A percentile compares a stretch with the other conserved stretches of the same genome.
Evolutionary conservation across 2,329 filamentous ascomycete genomes (phyloP).

Genomic region (Knufia fluminis): DNA sequence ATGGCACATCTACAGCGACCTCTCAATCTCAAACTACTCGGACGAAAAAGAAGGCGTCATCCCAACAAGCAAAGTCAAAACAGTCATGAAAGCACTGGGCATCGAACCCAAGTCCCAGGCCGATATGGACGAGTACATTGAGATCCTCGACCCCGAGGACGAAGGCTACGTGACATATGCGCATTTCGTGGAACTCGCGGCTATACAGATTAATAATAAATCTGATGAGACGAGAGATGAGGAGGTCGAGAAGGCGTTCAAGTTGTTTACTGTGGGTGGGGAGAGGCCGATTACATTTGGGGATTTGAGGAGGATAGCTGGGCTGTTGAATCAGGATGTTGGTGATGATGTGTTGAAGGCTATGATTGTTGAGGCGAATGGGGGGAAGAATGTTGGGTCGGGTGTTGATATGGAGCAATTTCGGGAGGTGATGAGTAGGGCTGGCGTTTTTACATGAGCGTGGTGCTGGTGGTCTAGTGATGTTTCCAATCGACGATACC

Average conservation of each 20-base stretch:
- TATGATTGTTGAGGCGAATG: conserved; percentile 93
- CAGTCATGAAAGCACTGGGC: conserved; percentile 71
- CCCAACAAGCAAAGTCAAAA: conserved; percentile 57
- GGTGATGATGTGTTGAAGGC: conserved; percentile 75
- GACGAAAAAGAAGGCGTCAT: conserved; percentile 66
- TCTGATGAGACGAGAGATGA: conserved; percentile 41
- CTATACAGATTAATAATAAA: conserved; percentile 64
- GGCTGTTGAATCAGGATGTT: conserved; percentile 72
- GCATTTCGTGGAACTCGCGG: conserved; percentile 78
- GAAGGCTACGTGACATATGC: conserved; percentile 70
- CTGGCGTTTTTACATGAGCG: conserved; percentile 65
- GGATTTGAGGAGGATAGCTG: conserved; percentile 69
- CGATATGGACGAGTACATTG: conserved; percentile 68
- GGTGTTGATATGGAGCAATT: conserved; percentile 75
- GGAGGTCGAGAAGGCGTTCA: conserved; percentile 75
- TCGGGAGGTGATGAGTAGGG: conserved; percentile 73
- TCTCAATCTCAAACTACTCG: conserved; percentile 48
- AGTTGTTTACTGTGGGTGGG: conserved; percentile 51
- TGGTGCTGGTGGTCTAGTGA: not conserved
- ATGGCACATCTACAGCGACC: conserved; percentile 64
- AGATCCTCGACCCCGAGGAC: conserved; percentile 71
- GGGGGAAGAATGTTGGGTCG: conserved; percentile 58
- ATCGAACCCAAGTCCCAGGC: conserved; percentile 52
- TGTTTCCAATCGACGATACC: conserved; percentile 6
- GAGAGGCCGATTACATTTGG: conserved; percentile 63